phyloP scores from a whole-genome alignment of 805 yeast genomes.

The Brettanomyces nanus region DNA sequence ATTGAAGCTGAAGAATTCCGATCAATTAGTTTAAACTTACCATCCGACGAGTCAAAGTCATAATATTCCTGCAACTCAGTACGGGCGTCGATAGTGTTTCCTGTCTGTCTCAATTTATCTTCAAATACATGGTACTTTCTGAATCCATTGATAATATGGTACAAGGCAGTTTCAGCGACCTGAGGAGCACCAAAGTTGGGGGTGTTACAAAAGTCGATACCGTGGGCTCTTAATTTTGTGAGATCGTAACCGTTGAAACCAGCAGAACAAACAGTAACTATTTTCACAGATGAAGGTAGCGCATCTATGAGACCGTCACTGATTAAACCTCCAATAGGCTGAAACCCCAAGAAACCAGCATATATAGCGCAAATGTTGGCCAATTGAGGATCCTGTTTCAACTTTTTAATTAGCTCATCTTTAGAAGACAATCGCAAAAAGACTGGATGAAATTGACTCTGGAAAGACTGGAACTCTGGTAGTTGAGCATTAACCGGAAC shows the following conservation, averaged over 20 bases:
- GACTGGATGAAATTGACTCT: slow-evolving; percentile 31
- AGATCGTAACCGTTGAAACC: slow-evolving; percentile 41
- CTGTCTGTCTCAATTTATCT: slow-evolving; percentile 28
- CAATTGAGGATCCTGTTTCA: slow-evolving; percentile 27
- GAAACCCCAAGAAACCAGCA: slow-evolving; percentile 44
- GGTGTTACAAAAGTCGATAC: slow-evolving; percentile 53
- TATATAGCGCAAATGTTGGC: slow-evolving; percentile 38
- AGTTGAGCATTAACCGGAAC: slow-evolving; percentile 41
- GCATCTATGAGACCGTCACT: slow-evolving; percentile 30
- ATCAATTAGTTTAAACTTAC: neutral
- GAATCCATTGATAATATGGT: slow-evolving; percentile 49
- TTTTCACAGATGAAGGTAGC: slow-evolving; percentile 36
- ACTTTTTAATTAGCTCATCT: slow-evolving; percentile 32
- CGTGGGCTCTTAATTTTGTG: slow-evolving; percentile 23
- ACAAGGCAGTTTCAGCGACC: slow-evolving; percentile 66
- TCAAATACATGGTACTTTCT: slow-evolving; percentile 47
- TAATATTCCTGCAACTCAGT: slow-evolving; percentile 1
- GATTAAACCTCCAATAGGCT: slow-evolving; percentile 35
- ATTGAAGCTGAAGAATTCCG: neutral
- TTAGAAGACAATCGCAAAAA: slow-evolving; percentile 33
- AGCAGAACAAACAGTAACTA: slow-evolving; percentile 48
- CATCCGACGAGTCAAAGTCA: neutral
- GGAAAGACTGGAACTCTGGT: slow-evolving; percentile 38
- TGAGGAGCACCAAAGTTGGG: slow-evolving; percentile 53
- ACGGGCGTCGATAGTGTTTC: slow-evolving; percentile 15